Evolutionary conservation across 805 yeast genomes (phyloP).

Genomic region (Metschnikowia continentalis): DNA sequence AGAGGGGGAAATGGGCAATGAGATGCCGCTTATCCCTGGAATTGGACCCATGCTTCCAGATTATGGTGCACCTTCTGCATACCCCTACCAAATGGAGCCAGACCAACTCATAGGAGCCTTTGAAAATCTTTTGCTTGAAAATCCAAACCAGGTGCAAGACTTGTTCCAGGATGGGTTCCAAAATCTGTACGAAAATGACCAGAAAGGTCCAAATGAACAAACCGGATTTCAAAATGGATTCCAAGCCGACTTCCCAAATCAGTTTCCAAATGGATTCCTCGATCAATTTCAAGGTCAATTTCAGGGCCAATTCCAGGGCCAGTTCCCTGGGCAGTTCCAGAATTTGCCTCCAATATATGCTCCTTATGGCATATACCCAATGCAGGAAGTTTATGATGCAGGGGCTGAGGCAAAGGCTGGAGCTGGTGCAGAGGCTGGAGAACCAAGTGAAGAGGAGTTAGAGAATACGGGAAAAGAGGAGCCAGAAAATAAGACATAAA

Average conservation of each 20-base stretch:
- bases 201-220: too few species aligned
- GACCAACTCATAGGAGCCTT: not conserved
- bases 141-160: not conserved
- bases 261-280: not conserved
- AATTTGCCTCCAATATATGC: not conserved
- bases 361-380: conserved; percentile 1
- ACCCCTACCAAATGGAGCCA: not conserved
- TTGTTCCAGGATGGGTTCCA: not conserved
- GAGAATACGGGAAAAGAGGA: not conserved
- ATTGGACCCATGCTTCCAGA: not conserved
- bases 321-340: not conserved
- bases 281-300: not conserved
- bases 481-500: not conserved
- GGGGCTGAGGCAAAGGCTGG: too few species aligned
- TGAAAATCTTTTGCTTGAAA: not conserved
- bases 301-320: not conserved
- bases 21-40: not conserved
- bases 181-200: too few species aligned
- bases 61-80: too few species aligned
- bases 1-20: not conserved
- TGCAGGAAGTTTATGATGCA: not conserved
- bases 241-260: too few species aligned
- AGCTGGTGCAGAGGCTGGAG: not conserved
- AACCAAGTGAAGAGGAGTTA: not conserved
- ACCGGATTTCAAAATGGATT: too few species aligned